Base-by-base conservation (phyloP, 495 filamentous ascomycete species). In the Cudoniella acicularis region DNA sequence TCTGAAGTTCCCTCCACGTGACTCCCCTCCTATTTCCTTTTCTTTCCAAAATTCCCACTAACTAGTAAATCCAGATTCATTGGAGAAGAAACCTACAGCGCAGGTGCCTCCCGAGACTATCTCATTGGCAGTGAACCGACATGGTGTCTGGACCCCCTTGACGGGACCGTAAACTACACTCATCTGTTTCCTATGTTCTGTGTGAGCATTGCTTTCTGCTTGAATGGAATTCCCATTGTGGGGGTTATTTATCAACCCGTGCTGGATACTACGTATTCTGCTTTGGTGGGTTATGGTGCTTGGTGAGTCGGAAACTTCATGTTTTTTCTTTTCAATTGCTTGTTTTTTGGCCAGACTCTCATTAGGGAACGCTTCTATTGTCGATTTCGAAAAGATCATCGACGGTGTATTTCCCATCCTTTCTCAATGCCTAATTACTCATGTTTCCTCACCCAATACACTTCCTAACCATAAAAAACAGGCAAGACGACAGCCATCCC, bases 181-280 rank as follows among this genome's bases (percentile, higher is more conserved):
- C 86, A 89, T 68, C 72, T 87, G 11, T 87, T 87, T 70, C 86
- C 85, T 49, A 85, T 87, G 83, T 88, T 87, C 74, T 89, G 86
- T 67, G 79, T 87, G 61, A 83, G 79, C 25, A 87, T 88, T 67
- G 85, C 72, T 50, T 81, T 88, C 65, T 68, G 87, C 54, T 70
- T 86, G 25, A 67, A 77, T 45, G 74, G 79, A 56, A 60, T 70
- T 16, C 81, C 86, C 13, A 62, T 82, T 2, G 83, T 89, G 49
- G 86, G 86, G 10, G 78, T 89, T 1, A 83, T 89, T 63, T 80
- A 83, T 65, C 83, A 83, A 17, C 86, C 86, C 1, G 79, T 88
- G 62, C 70, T 83, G 25, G 70, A 83, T 67, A 83, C 87, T 57
- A 76, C 85, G 9, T 89, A 86, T 72, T 83, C 83, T 4, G 76